phyloP scores from a whole-genome alignment of 352 stramenopile species.

The Phytophthora pini region DNA sequence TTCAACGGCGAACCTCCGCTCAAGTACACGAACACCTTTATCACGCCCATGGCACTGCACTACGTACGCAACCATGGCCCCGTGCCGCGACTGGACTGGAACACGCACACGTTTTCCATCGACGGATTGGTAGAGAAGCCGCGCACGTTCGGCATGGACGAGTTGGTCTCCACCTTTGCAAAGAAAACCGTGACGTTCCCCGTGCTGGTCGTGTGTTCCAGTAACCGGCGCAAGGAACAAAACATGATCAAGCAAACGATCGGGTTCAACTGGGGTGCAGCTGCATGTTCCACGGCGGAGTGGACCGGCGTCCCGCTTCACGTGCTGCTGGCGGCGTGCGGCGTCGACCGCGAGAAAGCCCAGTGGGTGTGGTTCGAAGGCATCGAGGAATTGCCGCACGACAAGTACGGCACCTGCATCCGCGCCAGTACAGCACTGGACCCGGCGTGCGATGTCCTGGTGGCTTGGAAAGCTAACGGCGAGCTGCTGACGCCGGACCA shows the following conservation, averaged over 20 bases:
- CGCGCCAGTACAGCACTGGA: conserved; percentile 89
- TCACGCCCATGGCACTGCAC: conserved; percentile 92
- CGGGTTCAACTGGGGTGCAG: conserved; percentile 93
- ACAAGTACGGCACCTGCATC: conserved; percentile 92
- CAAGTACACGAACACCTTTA: conserved; percentile 83
- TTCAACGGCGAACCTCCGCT: conserved; percentile 95
- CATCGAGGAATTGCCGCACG: conserved; percentile 86
- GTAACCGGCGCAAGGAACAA: conserved; percentile 95
- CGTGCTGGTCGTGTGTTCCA: conserved; percentile 93
- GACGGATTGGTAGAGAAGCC: conserved; percentile 58
- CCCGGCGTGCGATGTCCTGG: conserved; percentile 88
- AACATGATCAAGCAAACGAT: conserved; percentile 96
- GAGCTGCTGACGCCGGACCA: conserved; percentile 90
- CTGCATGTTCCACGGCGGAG: conserved; percentile 86
- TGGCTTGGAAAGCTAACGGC: conserved; percentile 94
- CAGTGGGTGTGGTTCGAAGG: conserved; percentile 93
- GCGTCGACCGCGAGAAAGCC: conserved; percentile 66
- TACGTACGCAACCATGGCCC: conserved; percentile 95
- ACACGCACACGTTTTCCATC: conserved; percentile 74
- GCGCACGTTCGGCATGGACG: conserved; percentile 57
- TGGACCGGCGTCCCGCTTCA: conserved; percentile 91
- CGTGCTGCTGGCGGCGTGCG: conserved; percentile 78
- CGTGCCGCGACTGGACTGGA: conserved; percentile 83
- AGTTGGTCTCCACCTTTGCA: conserved; percentile 36
- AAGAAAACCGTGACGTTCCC: conserved; percentile 75